These are phyloP conservation scores for Wakefieldia striispora DNA, from an alignment of 768 basidiomycete species.

Conservation along the genomic window DNA sequence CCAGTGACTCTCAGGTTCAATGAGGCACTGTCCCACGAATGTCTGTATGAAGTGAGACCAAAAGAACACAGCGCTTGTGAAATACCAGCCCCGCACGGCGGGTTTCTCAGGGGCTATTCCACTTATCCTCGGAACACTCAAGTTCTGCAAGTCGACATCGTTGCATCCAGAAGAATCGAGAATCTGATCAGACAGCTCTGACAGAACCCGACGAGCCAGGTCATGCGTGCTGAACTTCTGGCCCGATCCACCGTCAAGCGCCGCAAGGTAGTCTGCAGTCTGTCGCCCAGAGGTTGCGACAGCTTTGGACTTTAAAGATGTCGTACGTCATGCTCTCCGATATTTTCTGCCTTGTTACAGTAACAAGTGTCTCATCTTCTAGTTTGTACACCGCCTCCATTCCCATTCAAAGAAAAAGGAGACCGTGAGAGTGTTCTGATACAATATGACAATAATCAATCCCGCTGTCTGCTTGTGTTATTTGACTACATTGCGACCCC, in stretches of 20 bases:
- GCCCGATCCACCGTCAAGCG: background rate
- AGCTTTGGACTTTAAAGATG: slow-evolving; percentile 2
- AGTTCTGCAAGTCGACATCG: slow-evolving; percentile 7
- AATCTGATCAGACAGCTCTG: slow-evolving; percentile 9
- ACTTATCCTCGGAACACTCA: background rate
- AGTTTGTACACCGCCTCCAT: too few species aligned
- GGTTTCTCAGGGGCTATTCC: background rate
- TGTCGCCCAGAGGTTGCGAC: background rate
- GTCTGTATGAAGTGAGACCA: background rate
- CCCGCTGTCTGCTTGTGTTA: too few species aligned
- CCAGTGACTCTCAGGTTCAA: slow-evolving; percentile 2
- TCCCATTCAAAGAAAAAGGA: too few species aligned
- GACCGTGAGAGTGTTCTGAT: too few species aligned
- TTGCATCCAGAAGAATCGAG: slow-evolving; percentile 1
- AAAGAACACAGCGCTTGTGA: background rate
- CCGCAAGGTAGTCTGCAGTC: slow-evolving; percentile 4
- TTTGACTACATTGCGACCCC: too few species aligned
- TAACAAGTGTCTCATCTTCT: background rate
- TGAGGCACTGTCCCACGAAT: slow-evolving; percentile 2
- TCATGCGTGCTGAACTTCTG: background rate
- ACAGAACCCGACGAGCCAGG: slow-evolving; percentile 2
- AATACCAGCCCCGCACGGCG: background rate
- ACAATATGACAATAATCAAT: too few species aligned
- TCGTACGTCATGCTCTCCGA: background rate
- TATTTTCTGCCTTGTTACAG: background rate